Conservation (phyloP, 2,329 filamentous ascomycete genomes). For the Acarospora socialis region DNA sequence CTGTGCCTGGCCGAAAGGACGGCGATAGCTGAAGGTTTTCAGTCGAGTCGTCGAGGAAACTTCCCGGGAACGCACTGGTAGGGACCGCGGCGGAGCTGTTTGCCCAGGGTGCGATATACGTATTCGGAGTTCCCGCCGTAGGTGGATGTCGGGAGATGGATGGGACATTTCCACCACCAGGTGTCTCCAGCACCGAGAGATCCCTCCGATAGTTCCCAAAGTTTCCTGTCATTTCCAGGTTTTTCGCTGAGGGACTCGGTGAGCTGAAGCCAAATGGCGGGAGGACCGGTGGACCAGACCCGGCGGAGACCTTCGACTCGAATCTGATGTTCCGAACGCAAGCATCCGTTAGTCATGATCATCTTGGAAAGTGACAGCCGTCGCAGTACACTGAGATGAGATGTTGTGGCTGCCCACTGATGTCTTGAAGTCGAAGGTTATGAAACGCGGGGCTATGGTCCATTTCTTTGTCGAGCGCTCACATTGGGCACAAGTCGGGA, state of each 20-base stretch:
- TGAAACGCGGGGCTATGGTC: no score
- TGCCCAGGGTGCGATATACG: constrained; percentile 13
- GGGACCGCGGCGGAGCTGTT: constrained; percentile 11
- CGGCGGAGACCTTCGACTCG: no score
- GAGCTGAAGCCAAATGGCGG: no score
- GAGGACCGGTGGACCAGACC: no score
- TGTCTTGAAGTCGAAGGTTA: no score
- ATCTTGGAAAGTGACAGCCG: no score
- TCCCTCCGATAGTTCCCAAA: constrained; percentile 4
- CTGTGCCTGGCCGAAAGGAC: constrained; percentile 46
- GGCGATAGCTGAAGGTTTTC: constrained; percentile 50
- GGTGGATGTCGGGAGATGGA: constrained; percentile 5
- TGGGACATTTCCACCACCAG: constrained; percentile 1
- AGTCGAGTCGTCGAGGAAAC: constrained; percentile 27
- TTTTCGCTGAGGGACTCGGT: constrained; percentile 6
- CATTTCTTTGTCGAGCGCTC: no score
- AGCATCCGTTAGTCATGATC: no score
- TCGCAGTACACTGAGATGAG: no score
- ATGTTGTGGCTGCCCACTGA: no score
- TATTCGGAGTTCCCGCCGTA: constrained; percentile 4
- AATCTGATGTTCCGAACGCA: no score
- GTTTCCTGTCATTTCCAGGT: constrained; percentile 5
- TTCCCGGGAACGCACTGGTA: constrained; percentile 7
- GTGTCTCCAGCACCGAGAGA: neutral
- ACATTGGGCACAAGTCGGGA: no score